Conservation (phyloP, 768 basidiomycete species). For the Royoungia palumana region DNA sequence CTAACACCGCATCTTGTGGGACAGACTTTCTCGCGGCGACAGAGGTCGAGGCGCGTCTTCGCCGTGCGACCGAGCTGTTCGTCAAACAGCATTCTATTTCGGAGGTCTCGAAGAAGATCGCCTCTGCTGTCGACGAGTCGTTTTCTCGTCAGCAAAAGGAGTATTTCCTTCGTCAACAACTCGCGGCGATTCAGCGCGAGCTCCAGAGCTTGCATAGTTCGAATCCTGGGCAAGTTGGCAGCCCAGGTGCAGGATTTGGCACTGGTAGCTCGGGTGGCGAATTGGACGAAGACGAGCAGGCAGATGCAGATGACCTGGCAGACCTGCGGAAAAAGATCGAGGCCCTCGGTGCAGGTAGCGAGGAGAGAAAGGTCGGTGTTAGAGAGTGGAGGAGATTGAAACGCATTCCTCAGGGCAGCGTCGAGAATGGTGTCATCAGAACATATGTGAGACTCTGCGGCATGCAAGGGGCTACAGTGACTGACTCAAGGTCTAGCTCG, state of each 20-base stretch:
- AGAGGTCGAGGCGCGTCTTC: slow-evolving; percentile 59
- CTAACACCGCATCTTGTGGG: slow-evolving; percentile 1
- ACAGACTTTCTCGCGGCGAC: slow-evolving; percentile 60
- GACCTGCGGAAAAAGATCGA: slow-evolving; percentile 73
- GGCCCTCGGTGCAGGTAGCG: slow-evolving; percentile 65
- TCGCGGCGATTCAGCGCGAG: slow-evolving; percentile 76
- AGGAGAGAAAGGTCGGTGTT: slow-evolving; percentile 78
- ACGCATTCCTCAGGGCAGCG: slow-evolving; percentile 85
- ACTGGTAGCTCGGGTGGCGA: slow-evolving; percentile 40
- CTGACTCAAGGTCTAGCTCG: slow-evolving; percentile 46
- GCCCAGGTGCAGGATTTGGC: slow-evolving; percentile 22
- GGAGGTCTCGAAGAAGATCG: slow-evolving; percentile 79
- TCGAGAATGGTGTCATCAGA: slow-evolving; percentile 86
- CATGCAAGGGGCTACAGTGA: neutral
- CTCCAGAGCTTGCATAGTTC: slow-evolving; percentile 52
- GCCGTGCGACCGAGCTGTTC: slow-evolving; percentile 66
- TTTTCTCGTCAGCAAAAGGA: slow-evolving; percentile 89
- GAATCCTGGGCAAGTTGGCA: slow-evolving; percentile 20
- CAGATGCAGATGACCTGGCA: slow-evolving; percentile 76
- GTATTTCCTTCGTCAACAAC: slow-evolving; percentile 80
- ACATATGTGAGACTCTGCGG: slow-evolving; percentile 56
- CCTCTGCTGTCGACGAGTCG: slow-evolving; percentile 74
- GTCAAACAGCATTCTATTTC: slow-evolving; percentile 73
- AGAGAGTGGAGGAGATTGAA: slow-evolving; percentile 82
- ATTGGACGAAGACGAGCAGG: slow-evolving; percentile 73